Evolutionary conservation across 2,329 filamentous ascomycete species (phyloP), one percentile per base, ranked within the genome.

Genomic region (Trichophyton rubrum): DNA sequence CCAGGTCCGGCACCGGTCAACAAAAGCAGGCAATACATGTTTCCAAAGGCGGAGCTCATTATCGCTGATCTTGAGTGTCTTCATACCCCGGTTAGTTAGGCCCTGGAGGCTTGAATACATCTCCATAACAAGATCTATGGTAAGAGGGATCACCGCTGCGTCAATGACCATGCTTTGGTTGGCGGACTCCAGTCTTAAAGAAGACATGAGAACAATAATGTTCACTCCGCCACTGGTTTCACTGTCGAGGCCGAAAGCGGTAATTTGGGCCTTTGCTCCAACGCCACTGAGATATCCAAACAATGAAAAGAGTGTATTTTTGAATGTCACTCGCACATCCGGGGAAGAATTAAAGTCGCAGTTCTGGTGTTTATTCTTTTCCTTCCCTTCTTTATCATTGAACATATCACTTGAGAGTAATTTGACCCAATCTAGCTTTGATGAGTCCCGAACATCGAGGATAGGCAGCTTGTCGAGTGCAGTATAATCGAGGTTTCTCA

Each of bases 1-100:
- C 74, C 73, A 77, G 6, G 62, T 62, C 6, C 74, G 68, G 59
- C 74, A 76, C n/a, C 75, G 71, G 59, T 75, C 73, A 17, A 66
- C 67, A 41, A 68, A 67, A 3, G 71, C 68, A 0, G 71, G 69
- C 2, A 73, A 58, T 3, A 69, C 61, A 33, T 66, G 63, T 47
- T 69, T 70, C 72, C 72, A 74, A 13, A 72, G 59, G 7, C 56
- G 59, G 15, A 69, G 56, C 56, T 73, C 71, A 9, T 67, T 65
- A 6, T 67, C 64, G 13, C 65, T 59, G 15, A 69, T 59, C 0
- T 61, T 62, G 56, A 72, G 66, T 20, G 13, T 17, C 15, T 22
- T 47, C 1, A 63, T n/a, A 1, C 51, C 47, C 8, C 24, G 51
- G n/a, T 20, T 24, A 47, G 40, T 20, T 0, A 66, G 24, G 1